Percentiles rank a stretch among this genome's conserved stretches.
Conservation (phyloP, 805 yeast species). For the Wickerhamiella qilinensis region DNA sequence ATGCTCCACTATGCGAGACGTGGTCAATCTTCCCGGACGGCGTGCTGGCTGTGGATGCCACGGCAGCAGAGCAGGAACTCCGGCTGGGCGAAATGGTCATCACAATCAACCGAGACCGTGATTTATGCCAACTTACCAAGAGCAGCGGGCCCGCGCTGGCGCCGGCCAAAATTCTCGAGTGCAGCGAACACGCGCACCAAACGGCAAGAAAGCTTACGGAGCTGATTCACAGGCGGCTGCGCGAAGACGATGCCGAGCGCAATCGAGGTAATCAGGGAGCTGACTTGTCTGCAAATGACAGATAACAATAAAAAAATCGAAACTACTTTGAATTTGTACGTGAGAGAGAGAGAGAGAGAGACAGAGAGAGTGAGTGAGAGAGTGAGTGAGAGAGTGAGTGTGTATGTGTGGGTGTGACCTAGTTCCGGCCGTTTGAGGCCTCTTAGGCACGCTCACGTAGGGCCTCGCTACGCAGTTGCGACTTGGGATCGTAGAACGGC, state of each 20-base stretch:
- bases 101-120: slow-evolving; percentile 79
- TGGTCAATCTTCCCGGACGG: slow-evolving; percentile 58
- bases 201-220: slow-evolving; percentile 52
- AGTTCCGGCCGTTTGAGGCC: neutral
- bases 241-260: slow-evolving; percentile 35
- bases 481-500: slow-evolving; percentile 17
- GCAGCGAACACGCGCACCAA: slow-evolving; percentile 47
- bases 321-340: no score
- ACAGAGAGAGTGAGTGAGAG: no score
- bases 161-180: slow-evolving; percentile 48
- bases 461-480: slow-evolving; percentile 15
- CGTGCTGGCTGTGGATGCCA: slow-evolving; percentile 42
- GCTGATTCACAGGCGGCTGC: slow-evolving; percentile 39
- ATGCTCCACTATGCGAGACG: slow-evolving; percentile 78
- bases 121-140: slow-evolving; percentile 75
- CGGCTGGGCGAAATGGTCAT: slow-evolving; percentile 70
- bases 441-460: slow-evolving; percentile 1
- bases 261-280: slow-evolving; percentile 25
- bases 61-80: slow-evolving; percentile 55
- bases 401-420: no score
- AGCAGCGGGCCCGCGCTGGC: slow-evolving; percentile 83
- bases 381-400: no score
- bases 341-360: no score
- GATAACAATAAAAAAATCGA: no score
- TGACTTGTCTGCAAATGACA: slow-evolving; percentile 19